These are phyloP conservation scores for Nannizzia gypsea DNA, from an alignment of 2,329 filamentous ascomycete species.

Conservation along the genomic window DNA sequence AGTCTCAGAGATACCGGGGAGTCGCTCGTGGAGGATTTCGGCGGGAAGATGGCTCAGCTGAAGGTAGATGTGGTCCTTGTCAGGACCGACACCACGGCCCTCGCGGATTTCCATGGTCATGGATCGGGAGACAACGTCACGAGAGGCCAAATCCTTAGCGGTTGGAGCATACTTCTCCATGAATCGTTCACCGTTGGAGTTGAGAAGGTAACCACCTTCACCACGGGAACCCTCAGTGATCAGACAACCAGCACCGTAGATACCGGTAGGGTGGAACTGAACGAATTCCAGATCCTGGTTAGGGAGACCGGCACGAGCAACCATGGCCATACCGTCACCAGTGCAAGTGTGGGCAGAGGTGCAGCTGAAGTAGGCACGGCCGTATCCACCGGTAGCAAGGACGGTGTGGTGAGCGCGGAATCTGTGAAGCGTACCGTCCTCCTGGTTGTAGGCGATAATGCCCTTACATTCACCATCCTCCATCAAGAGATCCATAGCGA, in stretches of 20 bases:
- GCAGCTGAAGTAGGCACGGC: conserved; percentile 95
- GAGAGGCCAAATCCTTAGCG: conserved; percentile 91
- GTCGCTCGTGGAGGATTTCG: conserved; percentile 86
- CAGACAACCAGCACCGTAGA: conserved; percentile 94
- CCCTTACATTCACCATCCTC: conserved; percentile 93
- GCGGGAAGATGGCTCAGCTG: conserved; percentile 91
- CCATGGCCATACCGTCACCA: conserved; percentile 99
- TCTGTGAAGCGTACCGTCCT: conserved; percentile 93
- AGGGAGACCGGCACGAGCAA: conserved; percentile 88
- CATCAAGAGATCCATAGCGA: conserved; percentile 94
- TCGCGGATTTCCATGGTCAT: conserved; percentile 99
- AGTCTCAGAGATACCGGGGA: conserved; percentile 97
- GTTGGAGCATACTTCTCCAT: conserved; percentile 98
- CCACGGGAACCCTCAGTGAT: conserved; percentile 97
- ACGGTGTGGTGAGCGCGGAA: conserved; percentile 97
- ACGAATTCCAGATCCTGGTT: conserved; percentile 99
- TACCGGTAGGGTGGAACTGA: conserved; percentile 98
- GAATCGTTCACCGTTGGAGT: conserved; percentile 96
- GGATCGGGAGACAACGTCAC: conserved; percentile 91
- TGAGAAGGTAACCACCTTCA: conserved; percentile 94
- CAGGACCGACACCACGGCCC: conserved; percentile 87
- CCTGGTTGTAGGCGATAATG: conserved; percentile 95
- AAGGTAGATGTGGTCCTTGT: conserved; percentile 98
- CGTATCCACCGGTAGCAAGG: conserved; percentile 91
- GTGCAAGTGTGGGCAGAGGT: conserved; percentile 98